phyloP scores from a whole-genome alignment of 495 filamentous ascomycete genomes.

The Aspergillus kassunensis region DNA sequence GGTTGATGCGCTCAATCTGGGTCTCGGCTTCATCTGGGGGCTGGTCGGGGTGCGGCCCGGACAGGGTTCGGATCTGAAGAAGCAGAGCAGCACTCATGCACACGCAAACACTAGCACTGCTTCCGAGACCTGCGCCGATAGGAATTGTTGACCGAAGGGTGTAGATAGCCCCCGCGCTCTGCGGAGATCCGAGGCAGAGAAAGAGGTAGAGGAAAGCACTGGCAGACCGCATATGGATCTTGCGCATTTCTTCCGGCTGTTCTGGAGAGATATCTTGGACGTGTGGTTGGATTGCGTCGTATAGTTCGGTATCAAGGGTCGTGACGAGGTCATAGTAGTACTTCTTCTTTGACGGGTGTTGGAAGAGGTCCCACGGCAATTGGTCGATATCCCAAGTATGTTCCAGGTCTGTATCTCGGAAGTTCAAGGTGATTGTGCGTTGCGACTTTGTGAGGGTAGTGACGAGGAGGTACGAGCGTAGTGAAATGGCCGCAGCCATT shows the following conservation, averaged over 20 bases:
- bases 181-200: conserved; percentile 73
- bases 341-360: conserved; percentile 78
- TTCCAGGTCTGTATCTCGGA: conserved; percentile 78
- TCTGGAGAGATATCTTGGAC: conserved; percentile 63
- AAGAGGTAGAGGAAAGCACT: conserved; percentile 89
- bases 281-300: conserved; percentile 73
- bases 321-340: conserved; percentile 88
- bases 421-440: conserved; percentile 77
- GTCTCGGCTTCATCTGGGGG: conserved; percentile 71
- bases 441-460: conserved; percentile 83
- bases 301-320: conserved; percentile 73
- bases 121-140: conserved; percentile 86
- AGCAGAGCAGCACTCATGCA: conserved; percentile 85
- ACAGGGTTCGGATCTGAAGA: conserved; percentile 79
- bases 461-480: conserved; percentile 93
- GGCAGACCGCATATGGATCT: conserved; percentile 75
- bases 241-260: conserved; percentile 60
- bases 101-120: conserved; percentile 87
- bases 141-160: conserved; percentile 92
- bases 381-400: conserved; percentile 91
- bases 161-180: conserved; percentile 77
- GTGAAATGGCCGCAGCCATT: conserved; percentile 88
- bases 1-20: conserved; percentile 91
- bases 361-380: conserved; percentile 80
- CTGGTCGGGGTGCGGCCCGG: conserved; percentile 87